Evolutionary conservation across 495 filamentous ascomycete species (phyloP), one percentile per base, ranked within the genome.

Genomic region (Cladorrhinum samala): DNA sequence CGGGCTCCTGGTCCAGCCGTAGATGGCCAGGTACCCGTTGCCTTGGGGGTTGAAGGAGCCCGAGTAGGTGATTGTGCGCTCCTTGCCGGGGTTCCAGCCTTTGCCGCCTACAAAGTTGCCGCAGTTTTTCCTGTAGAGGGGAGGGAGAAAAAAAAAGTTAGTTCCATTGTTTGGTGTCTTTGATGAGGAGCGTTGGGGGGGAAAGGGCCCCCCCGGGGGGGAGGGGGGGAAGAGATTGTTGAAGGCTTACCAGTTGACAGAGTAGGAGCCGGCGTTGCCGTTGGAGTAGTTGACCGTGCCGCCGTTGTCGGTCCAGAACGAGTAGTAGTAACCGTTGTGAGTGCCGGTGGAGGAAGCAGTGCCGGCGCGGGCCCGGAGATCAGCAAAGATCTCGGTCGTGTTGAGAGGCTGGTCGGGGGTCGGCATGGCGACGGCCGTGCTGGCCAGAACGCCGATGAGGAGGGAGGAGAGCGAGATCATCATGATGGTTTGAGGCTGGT

Each of bases 81-180:
- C 50, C 4, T 25, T 62, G 11, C 78, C 78, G 33, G 77, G 73
- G 58, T 74, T 72, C 79, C 80, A 85, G n/a, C 82, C 82, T 68
- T 83, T 83, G 42, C 83, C 83, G 23, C 73, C 79, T 46, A 82
- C 77, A 46, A 82, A 84, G 68, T 83, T 81, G 24, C 75, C 76
- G 40, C 65, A 65, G 56, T 75, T 72, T 20, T 59, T n/a, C n/a
- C n/a, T n/a, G n/a, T n/a, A n/a, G n/a, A n/a, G n/a, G n/a, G n/a
- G n/a, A n/a, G n/a, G n/a, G n/a, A n/a, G n/a, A n/a, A n/a, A n/a
- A n/a, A n/a, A n/a, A n/a, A n/a, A n/a, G n/a, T n/a, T n/a, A n/a
- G n/a, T n/a, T n/a, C n/a, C n/a, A n/a, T n/a, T n/a, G n/a, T n/a
- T n/a, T n/a, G n/a, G n/a, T n/a, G n/a, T n/a, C n/a, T n/a, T n/a